These are phyloP conservation scores for Chimonanthus salicifolius DNA, from an alignment of 164 flowering plant genomes.

Conservation along the genomic window DNA sequence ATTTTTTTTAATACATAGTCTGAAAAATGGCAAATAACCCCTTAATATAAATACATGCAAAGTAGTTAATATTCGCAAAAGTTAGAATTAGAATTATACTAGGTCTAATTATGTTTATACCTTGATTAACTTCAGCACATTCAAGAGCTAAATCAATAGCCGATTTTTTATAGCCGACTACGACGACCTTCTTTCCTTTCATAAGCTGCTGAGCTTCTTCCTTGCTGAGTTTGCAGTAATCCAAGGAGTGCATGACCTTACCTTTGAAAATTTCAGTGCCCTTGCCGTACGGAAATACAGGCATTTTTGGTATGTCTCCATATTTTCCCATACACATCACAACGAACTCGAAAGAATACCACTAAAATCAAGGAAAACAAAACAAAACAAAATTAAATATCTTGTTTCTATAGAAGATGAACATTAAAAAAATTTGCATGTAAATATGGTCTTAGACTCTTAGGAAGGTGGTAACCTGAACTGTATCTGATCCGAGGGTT, in stretches of 20 bases:
- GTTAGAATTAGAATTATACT: too few relatives aligned
- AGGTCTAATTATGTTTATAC: conserved; percentile 21
- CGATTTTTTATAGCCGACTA: conserved; percentile 88
- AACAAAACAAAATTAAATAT: neutral
- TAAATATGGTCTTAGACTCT: too few relatives aligned
- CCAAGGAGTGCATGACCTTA: conserved; percentile 70
- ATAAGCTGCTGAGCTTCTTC: conserved; percentile 47
- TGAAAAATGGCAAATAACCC: too few relatives aligned
- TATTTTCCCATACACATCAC: conserved; percentile 82
- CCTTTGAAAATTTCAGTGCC: conserved; percentile 76
- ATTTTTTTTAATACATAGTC: too few relatives aligned
- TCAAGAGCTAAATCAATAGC: conserved; percentile 82
- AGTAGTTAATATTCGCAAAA: too few relatives aligned
- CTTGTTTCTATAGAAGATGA: too few relatives aligned
- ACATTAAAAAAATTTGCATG: too few relatives aligned
- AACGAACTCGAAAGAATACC: conserved; percentile 73
- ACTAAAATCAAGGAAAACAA: conserved; percentile 27
- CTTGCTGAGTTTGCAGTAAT: conserved; percentile 68
- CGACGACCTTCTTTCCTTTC: conserved; percentile 63
- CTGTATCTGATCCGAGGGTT: conserved; percentile 30
- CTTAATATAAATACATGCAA: too few relatives aligned
- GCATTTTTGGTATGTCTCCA: conserved; percentile 68
- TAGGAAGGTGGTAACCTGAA: conserved; percentile 39
- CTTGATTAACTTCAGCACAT: conserved; percentile 86
- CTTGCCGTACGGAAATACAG: conserved; percentile 48